Percentiles rank a stretch among this genome's conserved stretches.
These are phyloP conservation scores for Colletotrichum acutatum DNA, from an alignment of 2,329 filamentous ascomycete genomes.

Conservation along the genomic window DNA sequence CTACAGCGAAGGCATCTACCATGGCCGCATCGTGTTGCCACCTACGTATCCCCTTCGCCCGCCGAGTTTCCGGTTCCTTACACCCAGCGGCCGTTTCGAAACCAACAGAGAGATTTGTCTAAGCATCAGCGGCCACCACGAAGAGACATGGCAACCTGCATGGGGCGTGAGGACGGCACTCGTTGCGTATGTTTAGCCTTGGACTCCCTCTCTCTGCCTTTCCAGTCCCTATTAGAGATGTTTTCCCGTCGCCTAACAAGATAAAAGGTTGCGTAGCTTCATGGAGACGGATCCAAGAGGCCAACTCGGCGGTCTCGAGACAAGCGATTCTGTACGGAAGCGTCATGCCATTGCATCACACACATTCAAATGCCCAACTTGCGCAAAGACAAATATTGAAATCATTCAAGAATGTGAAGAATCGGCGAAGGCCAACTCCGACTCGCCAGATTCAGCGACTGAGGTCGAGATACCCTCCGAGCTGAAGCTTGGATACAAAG, in stretches of 20 bases:
- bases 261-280: conserved; percentile 75
- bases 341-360: conserved; percentile 75
- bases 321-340: conserved; percentile 72
- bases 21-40: conserved; percentile 93
- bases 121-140: conserved; percentile 92
- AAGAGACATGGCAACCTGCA: conserved; percentile 98
- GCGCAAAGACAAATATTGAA: conserved; percentile 77
- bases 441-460: conserved; percentile 42
- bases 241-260: neutral
- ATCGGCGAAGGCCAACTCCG: conserved; percentile 53
- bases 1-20: conserved; percentile 87
- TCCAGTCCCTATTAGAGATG: neutral
- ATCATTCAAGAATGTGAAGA: conserved; percentile 79
- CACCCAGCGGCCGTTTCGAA: conserved; percentile 92
- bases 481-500: conserved; percentile 76
- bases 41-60: conserved; percentile 91
- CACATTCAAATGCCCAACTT: conserved; percentile 75
- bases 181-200: conserved; percentile 58
- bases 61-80: conserved; percentile 95
- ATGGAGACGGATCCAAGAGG: conserved; percentile 93
- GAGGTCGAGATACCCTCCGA: conserved; percentile 65
- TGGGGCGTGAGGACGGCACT: conserved; percentile 96
- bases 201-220: neutral
- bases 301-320: conserved; percentile 90
- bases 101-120: conserved; percentile 97